These are phyloP conservation scores for Globisporangium paddicum DNA, from an alignment of 352 stramenopile genomes.

Conservation along the genomic window DNA sequence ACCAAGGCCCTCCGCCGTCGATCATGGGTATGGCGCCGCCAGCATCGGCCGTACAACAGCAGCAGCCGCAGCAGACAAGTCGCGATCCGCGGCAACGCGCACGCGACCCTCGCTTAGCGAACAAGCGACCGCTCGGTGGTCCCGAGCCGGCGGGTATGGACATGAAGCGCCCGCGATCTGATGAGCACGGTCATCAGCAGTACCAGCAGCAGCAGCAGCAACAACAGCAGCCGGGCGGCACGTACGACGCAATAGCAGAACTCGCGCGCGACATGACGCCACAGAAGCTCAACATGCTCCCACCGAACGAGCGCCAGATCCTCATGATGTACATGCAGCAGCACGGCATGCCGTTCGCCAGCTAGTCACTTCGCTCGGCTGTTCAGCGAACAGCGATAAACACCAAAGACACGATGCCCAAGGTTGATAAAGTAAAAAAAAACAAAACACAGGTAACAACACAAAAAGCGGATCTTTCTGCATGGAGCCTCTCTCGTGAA, in stretches of 20 bases:
- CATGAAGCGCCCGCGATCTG: conserved; percentile 6
- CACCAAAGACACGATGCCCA: not conserved
- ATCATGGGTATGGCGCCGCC: conserved; percentile 23
- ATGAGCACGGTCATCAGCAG: conserved; percentile 13
- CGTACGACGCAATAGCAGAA: conserved; percentile 61
- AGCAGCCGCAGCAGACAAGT: conserved; percentile 19
- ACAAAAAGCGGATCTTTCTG: not conserved
- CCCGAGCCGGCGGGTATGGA: conserved; percentile 1
- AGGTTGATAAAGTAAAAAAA: conserved; percentile 2
- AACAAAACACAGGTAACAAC: not conserved
- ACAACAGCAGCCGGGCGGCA: conserved; percentile 11
- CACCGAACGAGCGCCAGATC: conserved; percentile 74
- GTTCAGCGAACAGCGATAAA: not conserved
- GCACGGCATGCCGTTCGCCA: conserved; percentile 53
- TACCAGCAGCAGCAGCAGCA: conserved; percentile 4
- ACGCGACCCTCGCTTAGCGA: conserved; percentile 50
- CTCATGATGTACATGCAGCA: conserved; percentile 80
- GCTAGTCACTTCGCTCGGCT: not conserved
- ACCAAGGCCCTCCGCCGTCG: conserved; percentile 16
- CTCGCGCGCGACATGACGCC: conserved; percentile 78
- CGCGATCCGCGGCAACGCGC: conserved; percentile 46
- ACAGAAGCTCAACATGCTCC: conserved; percentile 76
- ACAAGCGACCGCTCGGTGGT: conserved; percentile 3
- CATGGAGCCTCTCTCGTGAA: not conserved
- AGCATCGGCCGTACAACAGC: conserved; percentile 17